Evolutionary conservation across 2,329 filamentous ascomycete genomes (phyloP).

Genomic region (Samsoniella hepiali): DNA sequence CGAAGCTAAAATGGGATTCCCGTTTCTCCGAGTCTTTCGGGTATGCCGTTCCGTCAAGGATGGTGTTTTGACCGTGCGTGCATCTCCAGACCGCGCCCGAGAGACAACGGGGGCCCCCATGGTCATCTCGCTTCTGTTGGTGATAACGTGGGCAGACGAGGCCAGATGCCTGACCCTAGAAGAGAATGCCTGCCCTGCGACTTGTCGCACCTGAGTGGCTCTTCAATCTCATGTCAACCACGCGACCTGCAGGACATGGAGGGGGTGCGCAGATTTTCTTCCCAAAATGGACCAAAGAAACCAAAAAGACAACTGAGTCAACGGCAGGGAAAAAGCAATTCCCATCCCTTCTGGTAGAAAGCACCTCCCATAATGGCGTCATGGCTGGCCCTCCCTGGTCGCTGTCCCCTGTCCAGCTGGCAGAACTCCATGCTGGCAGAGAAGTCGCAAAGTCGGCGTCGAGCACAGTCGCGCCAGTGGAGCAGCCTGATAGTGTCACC

Average conservation of each 20-base stretch:
- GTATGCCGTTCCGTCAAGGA: background rate
- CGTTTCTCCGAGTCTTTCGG: background rate
- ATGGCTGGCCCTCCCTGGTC: background rate
- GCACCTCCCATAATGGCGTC: background rate
- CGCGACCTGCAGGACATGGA: background rate
- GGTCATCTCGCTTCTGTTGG: background rate
- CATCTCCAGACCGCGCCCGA: background rate
- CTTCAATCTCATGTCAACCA: background rate
- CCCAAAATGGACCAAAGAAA: background rate
- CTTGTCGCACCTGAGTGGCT: background rate
- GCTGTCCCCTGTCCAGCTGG: constrained; percentile 8
- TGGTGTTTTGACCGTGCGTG: background rate
- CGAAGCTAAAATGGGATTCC: background rate
- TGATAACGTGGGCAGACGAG: background rate
- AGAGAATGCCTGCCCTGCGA: background rate
- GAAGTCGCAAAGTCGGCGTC: background rate
- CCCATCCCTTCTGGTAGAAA: background rate
- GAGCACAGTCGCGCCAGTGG: background rate
- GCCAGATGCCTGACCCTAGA: background rate
- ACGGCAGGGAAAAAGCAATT: constrained; percentile 3
- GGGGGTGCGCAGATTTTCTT: background rate
- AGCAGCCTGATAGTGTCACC: background rate
- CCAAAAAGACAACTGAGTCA: background rate
- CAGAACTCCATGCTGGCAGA: background rate
- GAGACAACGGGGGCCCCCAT: background rate